These are phyloP conservation scores for Boletus sp. DNA, from an alignment of 768 basidiomycete species.

Conservation along the genomic window DNA sequence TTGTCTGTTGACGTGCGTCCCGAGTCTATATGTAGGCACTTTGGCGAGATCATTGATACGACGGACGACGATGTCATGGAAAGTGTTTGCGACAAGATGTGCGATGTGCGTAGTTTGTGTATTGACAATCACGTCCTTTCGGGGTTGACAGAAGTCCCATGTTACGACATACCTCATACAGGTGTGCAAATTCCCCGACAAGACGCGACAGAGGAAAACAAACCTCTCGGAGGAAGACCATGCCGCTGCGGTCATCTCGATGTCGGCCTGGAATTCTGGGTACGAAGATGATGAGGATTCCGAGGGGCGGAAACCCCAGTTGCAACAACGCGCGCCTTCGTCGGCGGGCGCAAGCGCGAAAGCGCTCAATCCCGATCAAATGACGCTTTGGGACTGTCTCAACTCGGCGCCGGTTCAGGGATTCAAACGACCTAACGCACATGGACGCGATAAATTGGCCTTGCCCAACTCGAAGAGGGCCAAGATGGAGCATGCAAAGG, in stretches of 20 bases:
- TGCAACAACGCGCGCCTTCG: neutral
- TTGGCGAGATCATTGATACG: constrained; percentile 64
- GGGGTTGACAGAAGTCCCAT: neutral
- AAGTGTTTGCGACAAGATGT: constrained; percentile 70
- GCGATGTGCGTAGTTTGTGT: constrained; percentile 55
- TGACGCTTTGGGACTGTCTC: constrained; percentile 23
- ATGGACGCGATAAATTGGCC: constrained; percentile 4
- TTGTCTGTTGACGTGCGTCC: neutral
- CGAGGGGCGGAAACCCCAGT: constrained; percentile 1
- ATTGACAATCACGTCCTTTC: neutral
- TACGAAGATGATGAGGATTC: constrained; percentile 30
- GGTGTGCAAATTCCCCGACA: constrained; percentile 80
- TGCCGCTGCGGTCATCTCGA: constrained; percentile 24
- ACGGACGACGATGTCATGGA: constrained; percentile 42
- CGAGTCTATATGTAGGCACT: constrained; percentile 75
- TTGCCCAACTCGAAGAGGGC: constrained; percentile 20
- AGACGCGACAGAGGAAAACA: constrained; percentile 45
- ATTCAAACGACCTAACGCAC: constrained; percentile 25
- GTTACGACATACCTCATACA: constrained; percentile 23
- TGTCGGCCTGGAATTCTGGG: constrained; percentile 15
- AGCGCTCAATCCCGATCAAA: constrained; percentile 10
- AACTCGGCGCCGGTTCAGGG: constrained; percentile 11
- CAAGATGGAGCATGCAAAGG: constrained; percentile 13
- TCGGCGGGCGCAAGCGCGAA: neutral
- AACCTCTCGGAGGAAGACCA: constrained; percentile 46